Evolutionary conservation across 2,329 filamentous ascomycete genomes (phyloP), one percentile per base, ranked within the genome.

Genomic region (Seiridium cupressi): DNA sequence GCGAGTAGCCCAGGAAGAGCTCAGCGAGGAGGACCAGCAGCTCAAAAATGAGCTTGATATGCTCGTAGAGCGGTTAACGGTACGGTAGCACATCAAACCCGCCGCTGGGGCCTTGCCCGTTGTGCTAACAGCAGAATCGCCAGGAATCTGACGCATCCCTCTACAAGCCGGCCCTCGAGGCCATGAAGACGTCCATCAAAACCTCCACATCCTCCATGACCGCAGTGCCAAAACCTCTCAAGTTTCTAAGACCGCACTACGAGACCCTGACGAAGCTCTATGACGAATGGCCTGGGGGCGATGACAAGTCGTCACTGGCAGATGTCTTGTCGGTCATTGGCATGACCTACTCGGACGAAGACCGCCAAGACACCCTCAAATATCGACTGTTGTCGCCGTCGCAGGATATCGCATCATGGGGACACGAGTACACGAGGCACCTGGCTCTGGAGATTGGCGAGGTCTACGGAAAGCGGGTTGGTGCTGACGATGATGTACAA

Each of bases 171-270:
- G 91, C 95, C 58, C 83, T 99, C 67, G 93, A 98, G 77, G 90
- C 93, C 67, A 97, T 99, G 87, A 98, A 97, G 82, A 92, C 89
- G 71, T 96, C 92, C 73, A 99, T 99, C 83, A 98, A 97, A 83
- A 99, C 95, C 59, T 97, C 95, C 62, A 99, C 95, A 66, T 98
- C 93, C 61, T 99, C 96, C 51, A 99, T 99, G 95, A 99, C 95
- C 54, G 95, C 95, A 62, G 95, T 99, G 63, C 95, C 96, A 32
- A 99, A 99, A 79, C 95, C 95, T 40, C 85, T 99, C 70, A 99
- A 99, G 79, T 99, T 99, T 76, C 86, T 99, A 65, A 88, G 95
- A 80, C 95, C 94, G 67, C 94, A 99, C 77, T 99, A 98, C 80
- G 91, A 96, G 77, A 88, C 90, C 60, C 83, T 99, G 72, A 90